Base-by-base conservation (phyloP, 2,329 filamentous ascomycete genomes). In the Fusarium haematococcum region DNA sequence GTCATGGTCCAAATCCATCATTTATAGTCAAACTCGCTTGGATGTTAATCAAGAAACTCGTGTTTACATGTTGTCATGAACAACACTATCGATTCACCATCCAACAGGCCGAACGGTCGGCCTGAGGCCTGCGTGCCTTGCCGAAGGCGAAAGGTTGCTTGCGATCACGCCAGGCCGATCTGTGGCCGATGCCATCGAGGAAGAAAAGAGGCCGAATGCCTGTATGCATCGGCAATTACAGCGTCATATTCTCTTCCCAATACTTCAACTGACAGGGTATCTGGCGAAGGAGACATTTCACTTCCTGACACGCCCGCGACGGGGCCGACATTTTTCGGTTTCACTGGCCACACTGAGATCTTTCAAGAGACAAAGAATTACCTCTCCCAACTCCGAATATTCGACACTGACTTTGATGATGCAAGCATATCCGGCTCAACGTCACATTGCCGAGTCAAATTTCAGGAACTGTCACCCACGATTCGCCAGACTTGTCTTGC, bases 101-200 rank as follows among this genome's bases (percentile, higher is more conserved):
- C 48, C 18, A 54, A 7, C 18, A 11, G 27, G 7, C 9, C 16
- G 1, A 52, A 52, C 27, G 48, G 48, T 7, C 18, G 48, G 11
- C 48, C 27, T 3, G 48, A 54, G 37, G 33, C 33, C 4, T 58
- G 54, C 7, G 32, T 58, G n/a, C 67, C 69, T 3, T 73, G 74
- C 13, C 61, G 69, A 23, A 37, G 59, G 23, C 65, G 69, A 57
- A 74, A 67, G 32, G 68, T 71, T 10, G 67, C 81, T 10, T 85
- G 84, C 74, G 83, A 85, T 65, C 82, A 83, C 64, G 69, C 74
- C 0, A 80, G 79, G 9, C 84, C 83, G 0, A 58, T 81, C 10
- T 85, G 83, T 64, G 76, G 77, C 27, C 77, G 83, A 63, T 85
- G 83, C 60, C 58, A 39, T 11, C 50, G 50, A 20, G 62, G 65